Base-by-base conservation (phyloP, 495 filamentous ascomycete genomes). In the Neurospora sp. region DNA sequence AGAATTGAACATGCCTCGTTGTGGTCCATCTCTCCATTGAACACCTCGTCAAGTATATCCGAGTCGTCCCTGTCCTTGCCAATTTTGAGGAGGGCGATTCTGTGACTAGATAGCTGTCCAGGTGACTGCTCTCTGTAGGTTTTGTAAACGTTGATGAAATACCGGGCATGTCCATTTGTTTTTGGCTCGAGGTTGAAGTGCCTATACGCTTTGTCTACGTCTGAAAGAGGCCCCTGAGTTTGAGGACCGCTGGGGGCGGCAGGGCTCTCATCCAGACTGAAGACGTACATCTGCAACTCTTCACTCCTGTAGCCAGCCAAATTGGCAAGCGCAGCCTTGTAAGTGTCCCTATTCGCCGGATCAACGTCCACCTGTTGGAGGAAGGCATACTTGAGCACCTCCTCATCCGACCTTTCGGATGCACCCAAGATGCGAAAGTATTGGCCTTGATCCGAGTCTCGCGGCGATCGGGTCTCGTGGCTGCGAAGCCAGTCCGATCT, bases 301-400 rank as follows among this genome's bases (percentile, higher is more conserved):
- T 72, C 70, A 4, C 71, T 71, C 49, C 79, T 72, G 44, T 71
- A 60, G 35, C 23, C 70, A 6, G 77, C 76, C 35, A 80, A 40
- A 23, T 42, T 60, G 44, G 62, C 69, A 35, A 82, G 75, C 11
- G 80, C 77, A 37, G 73, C 54, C 11, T 77, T 38, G 42, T 81
- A 82, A 7, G 3, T 39, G 7, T 37, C 8, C 31, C 71, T 49
- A 14, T 74, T 42, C 14, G 66, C 54, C 14, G 76, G 75, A 71
- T 81, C 77, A 1, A 42, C 42, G 14, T 66, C 37, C 16, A 76
- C 44, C 69, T 82, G 81, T 23, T 74, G 75, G 9, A 40, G 20
- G 69, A 78, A 82, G 11, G 81, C 81, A 42, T 75, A 81, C 23
- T 75, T 74, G 20, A 82, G 75, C 66, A 77, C 11, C 3, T 73